Evolutionary conservation across 1,284 basidiomycete genomes (phyloP).

Genomic region (Trichosporon asahii): DNA sequence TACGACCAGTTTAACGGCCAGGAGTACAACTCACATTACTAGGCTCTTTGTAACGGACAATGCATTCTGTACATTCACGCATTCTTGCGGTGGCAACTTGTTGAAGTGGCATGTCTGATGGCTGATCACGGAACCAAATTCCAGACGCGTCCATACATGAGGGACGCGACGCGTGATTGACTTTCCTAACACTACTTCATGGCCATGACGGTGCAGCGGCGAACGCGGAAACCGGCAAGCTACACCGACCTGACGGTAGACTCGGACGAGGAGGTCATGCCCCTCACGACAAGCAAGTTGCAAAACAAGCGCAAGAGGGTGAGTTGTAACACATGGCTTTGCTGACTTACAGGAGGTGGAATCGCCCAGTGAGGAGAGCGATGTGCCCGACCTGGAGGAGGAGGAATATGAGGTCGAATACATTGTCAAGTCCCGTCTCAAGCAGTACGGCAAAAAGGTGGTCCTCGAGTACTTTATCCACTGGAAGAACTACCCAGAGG

Average conservation of each 20-base stretch:
- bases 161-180: slow-evolving; percentile 5
- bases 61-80: slow-evolving; percentile 9
- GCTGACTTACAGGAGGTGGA: background rate
- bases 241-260: slow-evolving; percentile 25
- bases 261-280: slow-evolving; percentile 22
- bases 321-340: background rate
- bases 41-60: slow-evolving; percentile 12
- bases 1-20: slow-evolving; percentile 25
- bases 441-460: slow-evolving; percentile 21
- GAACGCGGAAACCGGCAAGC: background rate
- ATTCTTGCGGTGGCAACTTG: background rate
- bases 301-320: slow-evolving; percentile 16
- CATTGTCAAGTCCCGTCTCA: slow-evolving; percentile 40
- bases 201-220: background rate
- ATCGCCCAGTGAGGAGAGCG: background rate
- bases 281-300: background rate
- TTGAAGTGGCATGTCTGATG: background rate
- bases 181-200: slow-evolving; percentile 4
- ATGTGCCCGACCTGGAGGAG: slow-evolving; percentile 26
- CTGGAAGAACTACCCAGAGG: slow-evolving; percentile 36
- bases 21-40: slow-evolving; percentile 26
- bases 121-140: background rate
- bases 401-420: slow-evolving; percentile 45
- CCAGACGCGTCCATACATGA: background rate
- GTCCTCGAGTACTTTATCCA: slow-evolving; percentile 41